Evolutionary conservation across 371 early-diverging fungal genomes (phyloP).

Genomic region (Actinomortierella ambigua): DNA sequence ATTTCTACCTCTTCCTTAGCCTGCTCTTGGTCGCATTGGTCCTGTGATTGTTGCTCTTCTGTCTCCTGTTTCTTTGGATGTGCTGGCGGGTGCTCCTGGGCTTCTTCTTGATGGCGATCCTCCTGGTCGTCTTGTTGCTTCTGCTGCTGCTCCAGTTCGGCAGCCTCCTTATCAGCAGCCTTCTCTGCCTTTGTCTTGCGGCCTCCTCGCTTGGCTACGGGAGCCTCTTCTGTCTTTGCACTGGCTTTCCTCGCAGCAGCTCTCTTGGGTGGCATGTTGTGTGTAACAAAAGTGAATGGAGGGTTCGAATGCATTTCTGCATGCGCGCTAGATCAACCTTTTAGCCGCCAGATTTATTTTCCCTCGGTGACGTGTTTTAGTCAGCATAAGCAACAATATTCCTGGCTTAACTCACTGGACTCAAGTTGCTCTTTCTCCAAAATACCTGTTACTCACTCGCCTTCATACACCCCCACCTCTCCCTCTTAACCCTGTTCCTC

Average conservation of each 20-base stretch:
- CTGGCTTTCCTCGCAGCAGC: conserved; percentile 23
- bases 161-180: not conserved
- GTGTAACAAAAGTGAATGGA: not conserved
- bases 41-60: conserved; percentile 2
- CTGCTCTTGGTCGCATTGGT: conserved; percentile 3
- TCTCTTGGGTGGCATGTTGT: conserved; percentile 46
- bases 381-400: too few species aligned
- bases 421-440: too few species aligned
- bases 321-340: too few species aligned
- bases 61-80: not conserved
- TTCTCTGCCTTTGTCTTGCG: conserved; percentile 9
- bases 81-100: conserved; percentile 3
- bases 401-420: too few species aligned
- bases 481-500: too few species aligned
- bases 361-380: too few species aligned
- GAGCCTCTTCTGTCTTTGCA: conserved; percentile 23
- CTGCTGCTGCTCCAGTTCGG: not conserved
- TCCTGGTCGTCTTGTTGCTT: not conserved
- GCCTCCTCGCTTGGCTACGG: conserved; percentile 3
- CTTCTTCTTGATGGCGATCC: not conserved
- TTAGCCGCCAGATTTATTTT: too few species aligned
- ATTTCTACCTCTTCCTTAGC: conserved; percentile 27
- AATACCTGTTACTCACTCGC: too few species aligned
- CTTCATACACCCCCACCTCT: too few species aligned
- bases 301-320: not conserved